A percentile compares a stretch with the other conserved stretches of the same genome.
Conservation (phyloP, 2,329 filamentous ascomycete species). For the Epichloe gansuensis region DNA sequence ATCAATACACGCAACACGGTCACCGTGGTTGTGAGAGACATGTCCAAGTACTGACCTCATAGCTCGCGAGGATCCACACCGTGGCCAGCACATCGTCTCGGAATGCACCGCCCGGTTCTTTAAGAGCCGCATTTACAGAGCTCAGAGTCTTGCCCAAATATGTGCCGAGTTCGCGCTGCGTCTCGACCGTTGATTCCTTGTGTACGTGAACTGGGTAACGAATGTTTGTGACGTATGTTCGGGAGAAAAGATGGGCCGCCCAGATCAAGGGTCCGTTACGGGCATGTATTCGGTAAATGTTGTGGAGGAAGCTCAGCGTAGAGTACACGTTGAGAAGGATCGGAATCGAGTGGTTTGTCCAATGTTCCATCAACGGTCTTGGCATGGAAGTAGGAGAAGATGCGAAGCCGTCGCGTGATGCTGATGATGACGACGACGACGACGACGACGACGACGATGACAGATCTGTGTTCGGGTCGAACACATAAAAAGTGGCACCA, state of each 20-base stretch:
- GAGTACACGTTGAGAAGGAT: constrained; percentile 27
- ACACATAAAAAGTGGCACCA: constrained; percentile 5
- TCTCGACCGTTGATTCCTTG: constrained; percentile 14
- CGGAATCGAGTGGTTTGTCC: constrained; percentile 27
- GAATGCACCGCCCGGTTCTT: constrained; percentile 15
- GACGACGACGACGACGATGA: not conserved
- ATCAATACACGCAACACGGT: not conserved
- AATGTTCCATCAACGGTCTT: constrained; percentile 21
- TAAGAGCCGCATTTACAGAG: constrained; percentile 26
- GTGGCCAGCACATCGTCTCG: constrained; percentile 26
- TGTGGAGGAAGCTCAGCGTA: constrained; percentile 21
- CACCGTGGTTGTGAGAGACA: not conserved
- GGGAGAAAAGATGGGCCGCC: constrained; percentile 27
- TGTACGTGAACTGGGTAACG: constrained; percentile 19
- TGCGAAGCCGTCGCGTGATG: not conserved
- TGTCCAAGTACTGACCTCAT: constrained; percentile 20
- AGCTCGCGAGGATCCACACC: constrained; percentile 28
- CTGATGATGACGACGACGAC: not conserved
- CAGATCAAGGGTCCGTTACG: constrained; percentile 24
- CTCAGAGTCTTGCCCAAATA: constrained; percentile 26
- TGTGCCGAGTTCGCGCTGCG: constrained; percentile 20
- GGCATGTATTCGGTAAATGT: constrained; percentile 15
- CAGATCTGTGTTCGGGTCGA: not conserved
- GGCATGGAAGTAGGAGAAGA: constrained; percentile 8
- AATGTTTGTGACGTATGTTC: constrained; percentile 27